Percentiles rank a stretch among this genome's conserved stretches.
phyloP scores from a whole-genome alignment of 345 rosid species.

The Fremontodendron californicum region DNA sequence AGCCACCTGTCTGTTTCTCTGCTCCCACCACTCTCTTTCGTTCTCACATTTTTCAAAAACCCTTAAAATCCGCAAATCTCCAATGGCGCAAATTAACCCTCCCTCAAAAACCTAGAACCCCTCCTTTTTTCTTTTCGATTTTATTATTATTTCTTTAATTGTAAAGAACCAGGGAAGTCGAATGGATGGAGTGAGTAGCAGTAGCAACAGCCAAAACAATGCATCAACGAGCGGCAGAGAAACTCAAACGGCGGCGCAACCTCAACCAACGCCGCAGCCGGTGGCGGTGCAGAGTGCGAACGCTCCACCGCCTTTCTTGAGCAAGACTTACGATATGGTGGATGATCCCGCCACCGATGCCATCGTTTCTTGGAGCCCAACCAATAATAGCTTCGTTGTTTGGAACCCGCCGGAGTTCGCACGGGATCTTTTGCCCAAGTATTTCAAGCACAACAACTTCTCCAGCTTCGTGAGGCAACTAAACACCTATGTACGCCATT shows the following conservation, averaged over 20 bases:
- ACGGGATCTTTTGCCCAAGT: conserved; percentile 70
- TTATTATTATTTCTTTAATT: not conserved
- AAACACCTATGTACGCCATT: conserved; percentile 64
- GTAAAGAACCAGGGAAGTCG: not conserved
- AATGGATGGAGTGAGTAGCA: conserved; percentile 31
- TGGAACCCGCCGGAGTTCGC: conserved; percentile 91
- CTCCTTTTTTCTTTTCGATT: not conserved
- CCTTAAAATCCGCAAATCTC: not conserved
- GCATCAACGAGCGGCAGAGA: conserved; percentile 25
- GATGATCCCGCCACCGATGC: conserved; percentile 76
- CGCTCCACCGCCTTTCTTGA: conserved; percentile 76
- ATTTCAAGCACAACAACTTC: conserved; percentile 90
- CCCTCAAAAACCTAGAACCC: conserved; percentile 12
- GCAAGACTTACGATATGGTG: conserved; percentile 94
- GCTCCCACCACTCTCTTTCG: not conserved
- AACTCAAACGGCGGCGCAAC: not conserved
- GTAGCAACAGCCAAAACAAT: conserved; percentile 23
- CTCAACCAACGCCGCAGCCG: conserved; percentile 31
- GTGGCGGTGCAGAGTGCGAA: conserved; percentile 40
- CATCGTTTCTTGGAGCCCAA: conserved; percentile 74
- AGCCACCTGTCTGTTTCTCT: not conserved
- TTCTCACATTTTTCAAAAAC: not conserved
- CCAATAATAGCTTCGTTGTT: conserved; percentile 78
- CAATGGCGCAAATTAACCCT: conserved; percentile 1
- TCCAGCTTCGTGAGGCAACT: conserved; percentile 90